These are phyloP conservation scores for Yamadazyma sp. DNA, from an alignment of 1,139 yeast genomes.

Conservation along the genomic window DNA sequence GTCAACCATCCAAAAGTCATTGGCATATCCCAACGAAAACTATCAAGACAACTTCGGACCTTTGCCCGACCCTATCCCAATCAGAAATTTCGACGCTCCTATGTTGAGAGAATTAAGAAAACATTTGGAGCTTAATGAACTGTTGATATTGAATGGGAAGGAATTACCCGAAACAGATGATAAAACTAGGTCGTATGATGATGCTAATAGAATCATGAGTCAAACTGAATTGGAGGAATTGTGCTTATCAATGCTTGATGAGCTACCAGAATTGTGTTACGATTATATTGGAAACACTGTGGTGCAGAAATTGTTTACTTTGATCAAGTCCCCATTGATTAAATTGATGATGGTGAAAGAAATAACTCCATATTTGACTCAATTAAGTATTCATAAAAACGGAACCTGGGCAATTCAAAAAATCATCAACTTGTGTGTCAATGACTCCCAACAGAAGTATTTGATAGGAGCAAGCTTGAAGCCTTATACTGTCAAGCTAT, in stretches of 20 bases:
- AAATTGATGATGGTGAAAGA: constrained; percentile 81
- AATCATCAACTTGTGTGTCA: constrained; percentile 72
- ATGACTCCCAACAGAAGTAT: constrained; percentile 58
- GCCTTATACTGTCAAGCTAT: constrained; percentile 81
- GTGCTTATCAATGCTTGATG: constrained; percentile 82
- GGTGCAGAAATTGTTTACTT: constrained; percentile 84
- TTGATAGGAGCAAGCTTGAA: constrained; percentile 69
- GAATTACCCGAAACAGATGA: constrained; percentile 6
- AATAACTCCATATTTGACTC: constrained; percentile 79
- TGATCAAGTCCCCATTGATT: constrained; percentile 62
- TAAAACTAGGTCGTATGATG: constrained; percentile 1
- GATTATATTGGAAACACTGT: constrained; percentile 96
- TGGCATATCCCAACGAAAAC: constrained; percentile 31
- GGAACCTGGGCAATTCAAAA: constrained; percentile 99
- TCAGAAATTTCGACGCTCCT: constrained; percentile 84
- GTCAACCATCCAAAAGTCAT: constrained; percentile 33
- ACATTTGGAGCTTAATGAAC: constrained; percentile 47
- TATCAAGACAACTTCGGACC: constrained; percentile 61
- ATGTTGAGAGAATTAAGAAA: constrained; percentile 63
- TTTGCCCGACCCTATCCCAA: constrained; percentile 61
- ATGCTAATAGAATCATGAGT: constrained; percentile 19
- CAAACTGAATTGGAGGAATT: constrained; percentile 74
- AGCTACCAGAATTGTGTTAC: constrained; percentile 85
- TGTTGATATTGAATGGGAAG: constrained; percentile 9
- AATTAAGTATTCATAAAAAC: constrained; percentile 92